Base-by-base conservation (phyloP, 2,329 filamentous ascomycete genomes). In the Trichoderma atroviride region DNA sequence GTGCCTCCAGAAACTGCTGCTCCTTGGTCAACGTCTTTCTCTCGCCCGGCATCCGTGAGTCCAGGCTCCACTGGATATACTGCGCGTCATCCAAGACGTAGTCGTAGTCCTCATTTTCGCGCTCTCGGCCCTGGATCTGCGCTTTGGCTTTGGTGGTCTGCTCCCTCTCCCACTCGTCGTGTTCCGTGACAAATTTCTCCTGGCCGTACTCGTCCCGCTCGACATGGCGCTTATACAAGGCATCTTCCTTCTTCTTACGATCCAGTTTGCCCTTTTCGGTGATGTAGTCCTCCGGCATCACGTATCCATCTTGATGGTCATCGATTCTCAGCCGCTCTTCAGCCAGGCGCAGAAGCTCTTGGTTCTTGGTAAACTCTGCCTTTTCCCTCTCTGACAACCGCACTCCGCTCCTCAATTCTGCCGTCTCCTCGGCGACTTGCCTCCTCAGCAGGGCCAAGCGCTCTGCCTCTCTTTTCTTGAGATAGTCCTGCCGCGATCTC, bases 121-220 rank as follows among this genome's bases (percentile, higher is more conserved):
- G 86, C 76, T 96, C 93, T 0, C 89, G 83, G 65, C 89, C 88
- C 73, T 88, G 86, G 70, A 97, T 93, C 78, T 97, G 94, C 1
- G 93, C 90, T 78, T 95, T 96, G 6, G 93, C 94, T 79, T 96
- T 96, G 69, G 90, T 86, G 0, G 91, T 87, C 81, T 98, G 95
- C 77, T 98, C 95, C 69, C 89, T 84, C 78, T 99, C 96, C 95
- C 95, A 99, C 76, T 97, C 92, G 71, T 99, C 94, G 72, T 97
- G 92, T 78, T 99, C 96, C 0, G 94, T 97, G 69, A 97, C 88
- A 74, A 93, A 96, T 74, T 91, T 91, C 78, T 97, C 95, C 72
- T 96, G 90, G 5, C 94, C 94, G 74, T 91, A 91, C 75, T 96
- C 92, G 74, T 97, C 94, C 70, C 88, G 87, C 72, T 97, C 94